These are phyloP conservation scores for Tricholoma furcatifolium DNA, from an alignment of 768 basidiomycete genomes.

Conservation along the genomic window DNA sequence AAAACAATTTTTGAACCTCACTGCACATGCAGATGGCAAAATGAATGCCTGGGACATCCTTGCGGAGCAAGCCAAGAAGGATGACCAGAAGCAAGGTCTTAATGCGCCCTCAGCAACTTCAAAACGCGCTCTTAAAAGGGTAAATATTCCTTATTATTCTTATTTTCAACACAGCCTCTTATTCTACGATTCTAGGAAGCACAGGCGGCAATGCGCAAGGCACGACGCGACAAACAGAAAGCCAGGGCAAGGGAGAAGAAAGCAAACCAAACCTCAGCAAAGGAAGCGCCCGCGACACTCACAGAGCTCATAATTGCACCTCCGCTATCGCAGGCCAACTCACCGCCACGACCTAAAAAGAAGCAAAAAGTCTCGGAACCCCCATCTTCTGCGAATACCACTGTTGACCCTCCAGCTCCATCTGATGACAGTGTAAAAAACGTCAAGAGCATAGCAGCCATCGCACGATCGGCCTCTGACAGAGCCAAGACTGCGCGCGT, in stretches of 20 bases:
- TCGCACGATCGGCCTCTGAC: conserved; percentile 35
- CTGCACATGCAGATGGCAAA: conserved; percentile 36
- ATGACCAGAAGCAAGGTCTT: conserved; percentile 22
- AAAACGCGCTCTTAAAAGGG: conserved; percentile 65
- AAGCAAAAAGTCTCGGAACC: conserved; percentile 16
- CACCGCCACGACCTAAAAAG: conserved; percentile 13
- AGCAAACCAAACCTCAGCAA: conserved; percentile 11
- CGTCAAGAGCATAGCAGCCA: conserved; percentile 23
- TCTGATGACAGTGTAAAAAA: conserved; percentile 7
- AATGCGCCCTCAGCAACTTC: conserved; percentile 34
- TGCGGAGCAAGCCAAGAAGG: conserved; percentile 23
- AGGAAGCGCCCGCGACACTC: background rate
- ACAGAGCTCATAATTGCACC: background rate
- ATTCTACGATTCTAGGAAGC: conserved; percentile 37
- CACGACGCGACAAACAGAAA: conserved; percentile 50
- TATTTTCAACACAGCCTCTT: background rate
- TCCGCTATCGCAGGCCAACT: background rate
- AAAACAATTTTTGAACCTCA: conserved; percentile 45
- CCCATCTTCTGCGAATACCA: conserved; percentile 4
- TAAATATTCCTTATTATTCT: conserved; percentile 23
- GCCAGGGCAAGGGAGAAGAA: conserved; percentile 31
- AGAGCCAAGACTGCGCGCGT: conserved; percentile 37
- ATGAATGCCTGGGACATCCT: conserved; percentile 50
- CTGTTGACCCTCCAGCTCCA: background rate
- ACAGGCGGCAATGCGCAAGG: conserved; percentile 41